Conservation (phyloP, 331 rosid species). For the Erythrophleum ivorense region DNA sequence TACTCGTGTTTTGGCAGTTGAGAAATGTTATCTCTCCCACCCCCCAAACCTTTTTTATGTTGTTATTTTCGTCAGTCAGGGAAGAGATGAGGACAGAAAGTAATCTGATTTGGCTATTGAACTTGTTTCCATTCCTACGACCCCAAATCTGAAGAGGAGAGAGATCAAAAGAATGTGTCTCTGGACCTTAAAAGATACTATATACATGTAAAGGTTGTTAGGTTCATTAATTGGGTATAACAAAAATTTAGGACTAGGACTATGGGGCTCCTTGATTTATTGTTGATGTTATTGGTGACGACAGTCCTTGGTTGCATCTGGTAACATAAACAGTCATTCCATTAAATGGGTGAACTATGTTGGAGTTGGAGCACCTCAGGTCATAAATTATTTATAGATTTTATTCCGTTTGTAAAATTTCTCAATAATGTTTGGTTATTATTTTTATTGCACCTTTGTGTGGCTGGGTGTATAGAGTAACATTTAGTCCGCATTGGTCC, state of each 20-base stretch:
- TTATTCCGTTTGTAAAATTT: not conserved
- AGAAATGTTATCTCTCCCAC: not conserved
- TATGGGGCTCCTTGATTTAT: slow-evolving; percentile 4
- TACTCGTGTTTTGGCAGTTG: not conserved
- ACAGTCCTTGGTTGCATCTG: not conserved
- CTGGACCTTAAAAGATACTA: slow-evolving; percentile 21
- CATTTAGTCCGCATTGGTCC: not conserved
- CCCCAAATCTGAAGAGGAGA: slow-evolving; percentile 3
- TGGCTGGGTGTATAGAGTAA: not conserved
- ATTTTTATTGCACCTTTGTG: not conserved
- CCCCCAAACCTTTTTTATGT: not conserved
- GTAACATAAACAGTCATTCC: slow-evolving; percentile 19
- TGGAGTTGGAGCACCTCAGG: slow-evolving; percentile 27
- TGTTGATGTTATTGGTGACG: slow-evolving; percentile 14
- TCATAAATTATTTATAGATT: not conserved
- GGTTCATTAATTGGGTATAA: not conserved
- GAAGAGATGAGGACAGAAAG: not conserved
- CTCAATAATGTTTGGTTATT: slow-evolving; percentile 11
- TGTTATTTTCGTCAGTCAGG: not conserved
- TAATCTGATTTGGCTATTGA: slow-evolving; percentile 1
- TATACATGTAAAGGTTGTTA: slow-evolving; percentile 8
- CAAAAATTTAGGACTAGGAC: slow-evolving; percentile 15
- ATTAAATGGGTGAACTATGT: not conserved
- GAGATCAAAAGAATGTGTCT: slow-evolving; percentile 6
- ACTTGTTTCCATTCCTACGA: not conserved